phyloP scores from a whole-genome alignment of 2,329 filamentous ascomycete genomes.

The Phoma sp. region DNA sequence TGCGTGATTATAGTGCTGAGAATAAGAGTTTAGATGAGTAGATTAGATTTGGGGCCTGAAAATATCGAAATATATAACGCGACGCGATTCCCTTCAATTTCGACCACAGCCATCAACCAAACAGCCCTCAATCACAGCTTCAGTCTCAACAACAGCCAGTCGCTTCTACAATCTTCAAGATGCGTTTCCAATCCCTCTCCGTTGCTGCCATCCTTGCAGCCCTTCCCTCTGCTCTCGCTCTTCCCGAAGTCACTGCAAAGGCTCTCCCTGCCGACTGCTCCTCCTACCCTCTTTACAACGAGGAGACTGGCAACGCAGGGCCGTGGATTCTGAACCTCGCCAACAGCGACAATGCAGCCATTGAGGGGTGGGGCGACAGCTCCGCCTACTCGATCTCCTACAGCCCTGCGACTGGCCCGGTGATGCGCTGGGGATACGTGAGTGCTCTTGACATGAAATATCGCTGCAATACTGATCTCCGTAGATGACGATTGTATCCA shows the following conservation, averaged over 20 bases:
- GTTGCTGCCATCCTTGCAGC: conserved; percentile 10
- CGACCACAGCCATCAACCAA: no score
- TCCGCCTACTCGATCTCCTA: conserved; percentile 15
- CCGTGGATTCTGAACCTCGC: conserved; percentile 21
- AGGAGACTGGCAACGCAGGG: conserved; percentile 19
- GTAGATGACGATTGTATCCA: conserved; percentile 27
- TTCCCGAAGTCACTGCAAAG: conserved; percentile 23
- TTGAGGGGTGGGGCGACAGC: conserved; percentile 22
- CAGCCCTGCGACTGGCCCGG: conserved; percentile 15
- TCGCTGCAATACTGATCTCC: neutral
- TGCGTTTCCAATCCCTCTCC: conserved; percentile 42
- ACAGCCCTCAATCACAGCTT: neutral
- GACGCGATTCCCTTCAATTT: no score
- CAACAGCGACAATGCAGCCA: conserved; percentile 25
- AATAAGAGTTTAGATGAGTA: no score
- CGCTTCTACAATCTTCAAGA: neutral
- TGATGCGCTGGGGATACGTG: conserved; percentile 26
- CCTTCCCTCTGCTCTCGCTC: conserved; percentile 13
- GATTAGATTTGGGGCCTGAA: no score
- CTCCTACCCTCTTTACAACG: conserved; percentile 28
- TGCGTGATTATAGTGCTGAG: no score
- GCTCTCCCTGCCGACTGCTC: conserved; percentile 24
- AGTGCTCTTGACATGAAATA: neutral
- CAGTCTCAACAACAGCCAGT: neutral
- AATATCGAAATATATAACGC: no score